Evolutionary conservation across 495 filamentous ascomycete genomes (phyloP).

Genomic region (Penicillium fimorum): DNA sequence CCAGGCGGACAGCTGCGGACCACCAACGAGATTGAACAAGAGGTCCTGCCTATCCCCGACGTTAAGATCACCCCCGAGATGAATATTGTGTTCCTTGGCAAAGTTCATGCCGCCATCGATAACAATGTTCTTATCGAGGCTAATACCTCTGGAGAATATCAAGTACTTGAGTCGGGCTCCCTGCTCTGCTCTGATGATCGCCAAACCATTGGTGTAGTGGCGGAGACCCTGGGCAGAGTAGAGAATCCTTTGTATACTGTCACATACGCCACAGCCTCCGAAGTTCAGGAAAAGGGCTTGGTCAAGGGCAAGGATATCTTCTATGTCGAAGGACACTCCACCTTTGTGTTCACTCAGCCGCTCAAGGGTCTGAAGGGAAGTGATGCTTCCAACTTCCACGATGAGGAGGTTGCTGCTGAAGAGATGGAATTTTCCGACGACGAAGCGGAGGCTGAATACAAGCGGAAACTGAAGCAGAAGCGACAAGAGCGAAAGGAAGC

Average conservation of each 20-base stretch:
- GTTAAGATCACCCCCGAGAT: constrained; percentile 70
- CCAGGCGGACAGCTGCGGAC: constrained; percentile 55
- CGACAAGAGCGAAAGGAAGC: constrained; percentile 48
- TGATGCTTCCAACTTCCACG: constrained; percentile 90
- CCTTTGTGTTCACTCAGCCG: constrained; percentile 78
- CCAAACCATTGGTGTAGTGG: constrained; percentile 70
- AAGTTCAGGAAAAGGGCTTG: constrained; percentile 66
- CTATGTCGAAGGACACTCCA: constrained; percentile 72
- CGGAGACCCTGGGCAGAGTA: constrained; percentile 79
- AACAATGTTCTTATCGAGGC: constrained; percentile 77
- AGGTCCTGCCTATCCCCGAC: constrained; percentile 68
- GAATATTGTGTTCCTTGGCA: constrained; percentile 70
- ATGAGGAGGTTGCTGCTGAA: constrained; percentile 83
- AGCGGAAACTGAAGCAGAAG: constrained; percentile 64
- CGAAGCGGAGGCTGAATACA: constrained; percentile 84
- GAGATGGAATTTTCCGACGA: constrained; percentile 96
- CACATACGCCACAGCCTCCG: constrained; percentile 61
- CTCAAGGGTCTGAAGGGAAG: constrained; percentile 76
- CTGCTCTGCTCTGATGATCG: constrained; percentile 78
- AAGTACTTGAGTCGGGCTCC: constrained; percentile 79
- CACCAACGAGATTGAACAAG: constrained; percentile 69
- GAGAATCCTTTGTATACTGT: constrained; percentile 80
- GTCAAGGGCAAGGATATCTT: constrained; percentile 63
- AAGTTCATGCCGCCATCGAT: constrained; percentile 70
- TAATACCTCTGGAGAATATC: constrained; percentile 71